phyloP scores from a whole-genome alignment of 2,329 filamentous ascomycete genomes.

The Claviceps digitariae region DNA sequence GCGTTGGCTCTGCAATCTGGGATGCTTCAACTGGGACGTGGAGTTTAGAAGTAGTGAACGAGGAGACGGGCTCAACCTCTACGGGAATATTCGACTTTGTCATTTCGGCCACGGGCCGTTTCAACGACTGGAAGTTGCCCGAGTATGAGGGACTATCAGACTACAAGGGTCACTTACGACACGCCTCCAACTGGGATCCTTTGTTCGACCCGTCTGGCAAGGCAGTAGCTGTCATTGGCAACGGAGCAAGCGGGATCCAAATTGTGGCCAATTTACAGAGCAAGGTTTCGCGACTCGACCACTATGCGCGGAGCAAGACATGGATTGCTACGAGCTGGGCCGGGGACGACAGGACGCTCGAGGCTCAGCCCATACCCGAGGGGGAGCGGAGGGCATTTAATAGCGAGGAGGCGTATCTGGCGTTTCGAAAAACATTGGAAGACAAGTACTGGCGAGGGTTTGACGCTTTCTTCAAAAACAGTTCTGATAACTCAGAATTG shows the following conservation, averaged over 20 bases:
- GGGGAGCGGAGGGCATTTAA: slow-evolving; percentile 46
- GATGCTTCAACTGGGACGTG: slow-evolving; percentile 36
- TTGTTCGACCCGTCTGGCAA: slow-evolving; percentile 35
- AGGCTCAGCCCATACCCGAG: slow-evolving; percentile 38
- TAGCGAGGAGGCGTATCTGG: slow-evolving; percentile 46
- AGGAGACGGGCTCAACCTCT: slow-evolving; percentile 19
- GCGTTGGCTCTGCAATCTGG: slow-evolving; percentile 45
- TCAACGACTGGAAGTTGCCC: slow-evolving; percentile 52
- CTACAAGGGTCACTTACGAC: slow-evolving; percentile 41
- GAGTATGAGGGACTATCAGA: slow-evolving; percentile 43
- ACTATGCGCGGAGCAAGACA: slow-evolving; percentile 51
- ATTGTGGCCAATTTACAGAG: slow-evolving; percentile 39
- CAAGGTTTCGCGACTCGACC: slow-evolving; percentile 37
- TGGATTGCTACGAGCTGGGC: slow-evolving; percentile 55
- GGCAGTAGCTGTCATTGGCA: slow-evolving; percentile 46
- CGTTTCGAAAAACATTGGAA: slow-evolving; percentile 43
- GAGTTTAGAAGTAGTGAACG: slow-evolving; percentile 31
- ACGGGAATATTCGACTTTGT: slow-evolving; percentile 44
- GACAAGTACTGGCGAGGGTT: slow-evolving; percentile 50
- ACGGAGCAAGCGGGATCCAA: slow-evolving; percentile 48
- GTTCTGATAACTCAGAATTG: slow-evolving; percentile 32
- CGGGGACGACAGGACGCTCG: slow-evolving; percentile 38
- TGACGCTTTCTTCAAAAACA: slow-evolving; percentile 37
- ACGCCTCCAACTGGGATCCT: slow-evolving; percentile 47
- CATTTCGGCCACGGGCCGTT: slow-evolving; percentile 49